These are phyloP conservation scores for Wakefieldia striispora DNA, from an alignment of 768 basidiomycete species.

Conservation along the genomic window DNA sequence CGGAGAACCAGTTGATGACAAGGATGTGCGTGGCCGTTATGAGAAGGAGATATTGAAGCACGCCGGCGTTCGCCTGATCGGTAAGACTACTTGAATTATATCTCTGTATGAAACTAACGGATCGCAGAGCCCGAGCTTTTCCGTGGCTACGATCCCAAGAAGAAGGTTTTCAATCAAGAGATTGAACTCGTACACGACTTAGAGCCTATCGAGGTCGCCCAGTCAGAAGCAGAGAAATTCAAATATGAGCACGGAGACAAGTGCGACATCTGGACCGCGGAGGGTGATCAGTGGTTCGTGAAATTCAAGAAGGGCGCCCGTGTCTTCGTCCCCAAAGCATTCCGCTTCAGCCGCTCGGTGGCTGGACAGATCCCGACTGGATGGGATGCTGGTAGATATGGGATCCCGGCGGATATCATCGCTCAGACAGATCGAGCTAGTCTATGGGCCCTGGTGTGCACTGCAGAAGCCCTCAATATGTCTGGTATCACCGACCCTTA, in stretches of 20 bases:
- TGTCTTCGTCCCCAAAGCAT: conserved; percentile 89
- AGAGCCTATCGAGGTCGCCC: conserved; percentile 91
- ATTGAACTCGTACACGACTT: conserved; percentile 95
- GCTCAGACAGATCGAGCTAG: conserved; percentile 91
- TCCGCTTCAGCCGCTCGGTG: conserved; percentile 91
- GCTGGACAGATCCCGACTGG: conserved; percentile 97
- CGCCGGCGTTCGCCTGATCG: conserved; percentile 91
- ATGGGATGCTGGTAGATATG: conserved; percentile 95
- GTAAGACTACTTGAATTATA: conserved; percentile 43
- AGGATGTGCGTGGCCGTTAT: conserved; percentile 91
- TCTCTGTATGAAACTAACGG: conserved; percentile 9
- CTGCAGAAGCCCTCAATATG: conserved; percentile 93
- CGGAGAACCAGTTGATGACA: conserved; percentile 93
- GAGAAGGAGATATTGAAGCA: conserved; percentile 92
- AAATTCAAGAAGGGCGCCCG: conserved; percentile 99
- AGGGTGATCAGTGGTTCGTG: conserved; percentile 94
- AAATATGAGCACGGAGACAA: conserved; percentile 96
- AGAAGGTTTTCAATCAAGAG: conserved; percentile 97
- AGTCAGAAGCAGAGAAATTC: conserved; percentile 91
- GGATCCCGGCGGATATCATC: conserved; percentile 94
- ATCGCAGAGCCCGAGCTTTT: conserved; percentile 90
- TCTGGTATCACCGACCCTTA: conserved; percentile 98
- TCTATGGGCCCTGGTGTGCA: conserved; percentile 92
- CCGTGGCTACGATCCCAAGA: conserved; percentile 96
- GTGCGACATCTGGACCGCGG: conserved; percentile 91